Evolutionary conservation across 805 yeast species (phyloP).

Genomic region (Kuraishia ogatae): DNA sequence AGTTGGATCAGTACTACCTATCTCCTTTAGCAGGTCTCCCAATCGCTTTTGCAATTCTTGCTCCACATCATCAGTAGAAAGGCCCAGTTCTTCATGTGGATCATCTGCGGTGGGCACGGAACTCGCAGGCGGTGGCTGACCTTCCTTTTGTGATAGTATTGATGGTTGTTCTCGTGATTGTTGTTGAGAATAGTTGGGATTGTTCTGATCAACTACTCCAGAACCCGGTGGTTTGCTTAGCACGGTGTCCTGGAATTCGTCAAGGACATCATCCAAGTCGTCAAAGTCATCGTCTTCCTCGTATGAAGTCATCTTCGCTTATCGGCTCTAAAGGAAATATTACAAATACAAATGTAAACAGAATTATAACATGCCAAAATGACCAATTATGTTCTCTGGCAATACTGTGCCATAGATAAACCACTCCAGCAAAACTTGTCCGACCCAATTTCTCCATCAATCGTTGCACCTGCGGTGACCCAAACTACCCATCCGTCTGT

Average conservation of each 20-base stretch:
- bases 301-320: background rate
- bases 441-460: background rate
- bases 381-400: no score
- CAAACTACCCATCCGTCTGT: background rate
- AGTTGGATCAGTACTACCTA: slow-evolving; percentile 20
- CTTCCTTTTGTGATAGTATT: no score
- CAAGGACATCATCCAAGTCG: slow-evolving; percentile 77
- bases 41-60: slow-evolving; percentile 14
- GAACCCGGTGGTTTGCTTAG: slow-evolving; percentile 55
- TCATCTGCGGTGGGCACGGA: slow-evolving; percentile 5
- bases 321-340: background rate
- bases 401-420: no score
- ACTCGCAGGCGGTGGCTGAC: background rate
- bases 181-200: background rate
- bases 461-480: background rate
- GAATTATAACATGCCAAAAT: no score
- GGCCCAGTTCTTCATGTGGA: background rate
- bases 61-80: slow-evolving; percentile 9
- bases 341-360: no score
- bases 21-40: slow-evolving; percentile 13
- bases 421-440: no score
- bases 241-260: slow-evolving; percentile 72
- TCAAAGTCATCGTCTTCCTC: slow-evolving; percentile 42
- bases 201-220: slow-evolving; percentile 9
- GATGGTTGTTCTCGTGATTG: background rate